Conservation (phyloP, 2,329 filamentous ascomycete genomes). For the Verticillium zaregamsianum region DNA sequence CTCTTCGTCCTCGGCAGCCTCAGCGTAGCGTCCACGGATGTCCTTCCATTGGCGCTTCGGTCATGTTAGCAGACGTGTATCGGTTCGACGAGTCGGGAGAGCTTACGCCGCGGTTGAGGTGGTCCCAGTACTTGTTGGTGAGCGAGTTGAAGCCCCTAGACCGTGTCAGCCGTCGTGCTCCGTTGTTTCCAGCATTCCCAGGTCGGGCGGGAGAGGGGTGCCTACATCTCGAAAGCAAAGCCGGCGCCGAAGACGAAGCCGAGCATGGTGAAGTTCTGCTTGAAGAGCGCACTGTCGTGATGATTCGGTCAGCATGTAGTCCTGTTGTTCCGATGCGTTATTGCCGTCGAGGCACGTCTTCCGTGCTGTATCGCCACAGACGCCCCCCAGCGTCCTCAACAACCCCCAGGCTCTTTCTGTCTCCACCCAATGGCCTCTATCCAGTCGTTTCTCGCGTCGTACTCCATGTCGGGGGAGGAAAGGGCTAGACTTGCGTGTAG, state of each 20-base stretch:
- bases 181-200: not conserved
- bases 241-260: constrained; percentile 79
- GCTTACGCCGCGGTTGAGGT: constrained; percentile 86
- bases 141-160: constrained; percentile 74
- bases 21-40: constrained; percentile 85
- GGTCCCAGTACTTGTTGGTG: constrained; percentile 87
- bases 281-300: constrained; percentile 51
- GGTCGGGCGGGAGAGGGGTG: constrained; percentile 15
- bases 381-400: not conserved
- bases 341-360: not conserved
- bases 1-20: constrained; percentile 65
- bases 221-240: constrained; percentile 93
- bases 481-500: constrained; percentile 32
- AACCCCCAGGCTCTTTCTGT: not conserved
- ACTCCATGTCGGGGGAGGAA: not conserved
- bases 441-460: not conserved
- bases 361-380: not conserved
- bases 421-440: not conserved
- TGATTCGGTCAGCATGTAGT: not conserved
- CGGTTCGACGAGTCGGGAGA: not conserved
- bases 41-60: constrained; percentile 98
- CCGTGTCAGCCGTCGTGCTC: not conserved
- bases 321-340: not conserved
- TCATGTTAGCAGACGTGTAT: constrained; percentile 23
- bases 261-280: constrained; percentile 84